A percentile compares a stretch with the other conserved stretches of the same genome.
Evolutionary conservation across 1,284 basidiomycete genomes (phyloP).

Genomic region (Ustilago hordei): DNA sequence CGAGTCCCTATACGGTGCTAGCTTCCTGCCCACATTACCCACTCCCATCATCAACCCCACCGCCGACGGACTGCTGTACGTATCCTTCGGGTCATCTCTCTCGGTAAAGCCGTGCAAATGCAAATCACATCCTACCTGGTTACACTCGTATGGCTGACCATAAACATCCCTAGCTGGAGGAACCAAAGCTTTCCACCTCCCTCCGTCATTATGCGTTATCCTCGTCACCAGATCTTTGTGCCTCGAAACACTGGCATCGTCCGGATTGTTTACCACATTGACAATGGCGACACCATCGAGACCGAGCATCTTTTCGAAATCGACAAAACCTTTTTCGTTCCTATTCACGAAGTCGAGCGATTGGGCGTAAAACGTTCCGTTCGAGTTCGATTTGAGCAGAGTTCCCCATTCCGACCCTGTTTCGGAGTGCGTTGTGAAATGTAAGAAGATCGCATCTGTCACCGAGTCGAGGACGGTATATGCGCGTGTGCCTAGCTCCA

Average conservation of each 20-base stretch:
- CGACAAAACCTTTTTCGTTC: constrained; percentile 86
- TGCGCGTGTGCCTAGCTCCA: constrained; percentile 87
- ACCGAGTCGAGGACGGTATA: constrained; percentile 95
- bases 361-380: constrained; percentile 93
- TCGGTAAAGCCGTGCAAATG: constrained; percentile 97
- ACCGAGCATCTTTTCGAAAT: constrained; percentile 98
- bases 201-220: constrained; percentile 98
- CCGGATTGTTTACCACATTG: constrained; percentile 87
- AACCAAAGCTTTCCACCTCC: constrained; percentile 84
- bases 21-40: constrained; percentile 90
- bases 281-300: constrained; percentile 94
- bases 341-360: constrained; percentile 90
- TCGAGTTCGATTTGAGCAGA: constrained; percentile 94
- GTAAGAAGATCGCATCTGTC: constrained; percentile 91
- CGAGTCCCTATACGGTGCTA: constrained; percentile 84
- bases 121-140: constrained; percentile 80
- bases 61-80: constrained; percentile 90
- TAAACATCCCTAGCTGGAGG: constrained; percentile 84
- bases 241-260: constrained; percentile 79
- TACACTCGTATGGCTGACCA: constrained; percentile 81
- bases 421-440: constrained; percentile 88
- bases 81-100: constrained; percentile 86
- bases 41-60: constrained; percentile 94
- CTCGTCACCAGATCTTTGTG: constrained; percentile 83
- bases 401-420: constrained; percentile 85